A percentile compares a stretch with the other conserved stretches of the same genome.
phyloP scores from a whole-genome alignment of 2,329 filamentous ascomycete genomes.

The Xylaria sp. region DNA sequence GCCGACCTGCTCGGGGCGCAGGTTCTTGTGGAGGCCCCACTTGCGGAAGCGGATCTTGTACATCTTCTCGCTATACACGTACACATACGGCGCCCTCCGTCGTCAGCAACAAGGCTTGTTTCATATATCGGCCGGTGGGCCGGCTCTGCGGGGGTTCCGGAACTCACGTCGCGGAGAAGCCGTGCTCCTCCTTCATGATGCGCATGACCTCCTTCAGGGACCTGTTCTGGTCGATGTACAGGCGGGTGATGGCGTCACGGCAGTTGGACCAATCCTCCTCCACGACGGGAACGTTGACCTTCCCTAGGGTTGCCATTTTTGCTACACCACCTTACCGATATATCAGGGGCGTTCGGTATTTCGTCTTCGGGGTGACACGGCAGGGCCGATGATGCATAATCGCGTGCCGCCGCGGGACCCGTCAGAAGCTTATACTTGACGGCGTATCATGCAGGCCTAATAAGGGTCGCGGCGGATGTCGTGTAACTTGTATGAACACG shows the following conservation, averaged over 20 bases:
- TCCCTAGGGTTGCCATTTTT: conserved; percentile 12
- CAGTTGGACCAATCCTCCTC: conserved; percentile 26
- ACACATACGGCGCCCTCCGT: neutral
- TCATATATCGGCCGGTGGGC: neutral
- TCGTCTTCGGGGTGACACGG: neutral
- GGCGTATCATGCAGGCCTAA: no score
- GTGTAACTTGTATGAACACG: neutral
- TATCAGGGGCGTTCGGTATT: no score
- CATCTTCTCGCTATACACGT: conserved; percentile 25
- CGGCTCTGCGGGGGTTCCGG: neutral
- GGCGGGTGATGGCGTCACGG: conserved; percentile 22
- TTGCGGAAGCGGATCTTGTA: conserved; percentile 30
- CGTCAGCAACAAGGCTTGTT: neutral
- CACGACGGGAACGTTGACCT: conserved; percentile 22
- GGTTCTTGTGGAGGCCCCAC: conserved; percentile 31
- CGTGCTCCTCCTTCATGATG: conserved; percentile 27
- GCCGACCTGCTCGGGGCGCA: conserved; percentile 23
- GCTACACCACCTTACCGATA: neutral
- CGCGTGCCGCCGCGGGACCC: no score
- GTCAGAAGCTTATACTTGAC: no score
- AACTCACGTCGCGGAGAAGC: conserved; percentile 30
- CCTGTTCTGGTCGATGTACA: conserved; percentile 29
- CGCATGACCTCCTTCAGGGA: conserved; percentile 30
- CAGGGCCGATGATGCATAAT: neutral
- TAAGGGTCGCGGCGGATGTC: no score